Percentiles rank a stretch among this genome's conserved stretches.
These are phyloP conservation scores for Davidsoniella neocaledoniae DNA, from an alignment of 2,329 filamentous ascomycete species.

Conservation along the genomic window DNA sequence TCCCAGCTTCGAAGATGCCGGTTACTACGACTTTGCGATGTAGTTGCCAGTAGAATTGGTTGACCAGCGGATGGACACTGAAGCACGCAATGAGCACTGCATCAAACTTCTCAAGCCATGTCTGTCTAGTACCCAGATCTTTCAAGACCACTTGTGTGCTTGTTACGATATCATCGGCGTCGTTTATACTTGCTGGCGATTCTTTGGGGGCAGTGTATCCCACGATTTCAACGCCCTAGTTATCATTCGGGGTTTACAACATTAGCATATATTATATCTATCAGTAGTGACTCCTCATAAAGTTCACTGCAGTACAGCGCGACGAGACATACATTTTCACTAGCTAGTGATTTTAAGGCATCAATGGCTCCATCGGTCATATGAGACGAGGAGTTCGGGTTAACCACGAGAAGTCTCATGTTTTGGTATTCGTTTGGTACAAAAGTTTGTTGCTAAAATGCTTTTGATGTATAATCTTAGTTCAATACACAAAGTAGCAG, in stretches of 20 bases:
- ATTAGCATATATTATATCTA: background rate
- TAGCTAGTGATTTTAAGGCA: constrained; percentile 32
- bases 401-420: constrained; percentile 48
- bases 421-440: background rate
- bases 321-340: background rate
- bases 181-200: constrained; percentile 57
- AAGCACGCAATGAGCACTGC: constrained; percentile 82
- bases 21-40: constrained; percentile 35
- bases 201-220: background rate
- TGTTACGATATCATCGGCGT: constrained; percentile 46
- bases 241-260: background rate
- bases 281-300: background rate
- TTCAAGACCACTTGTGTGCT: constrained; percentile 47
- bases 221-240: background rate
- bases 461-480: too few species aligned
- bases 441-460: too few species aligned
- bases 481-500: too few species aligned
- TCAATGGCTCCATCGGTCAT: constrained; percentile 53
- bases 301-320: too few species aligned
- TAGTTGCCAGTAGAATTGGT: background rate
- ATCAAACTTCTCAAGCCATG: constrained; percentile 31
- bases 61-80: constrained; percentile 55
- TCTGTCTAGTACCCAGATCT: constrained; percentile 22
- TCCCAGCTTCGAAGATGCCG: constrained; percentile 78
- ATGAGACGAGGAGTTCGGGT: constrained; percentile 57